A percentile compares a stretch with the other conserved stretches of the same genome.
These are phyloP conservation scores for Pelargonium myrrhifolium DNA, from an alignment of 441 rosid genomes.

Conservation along the genomic window DNA sequence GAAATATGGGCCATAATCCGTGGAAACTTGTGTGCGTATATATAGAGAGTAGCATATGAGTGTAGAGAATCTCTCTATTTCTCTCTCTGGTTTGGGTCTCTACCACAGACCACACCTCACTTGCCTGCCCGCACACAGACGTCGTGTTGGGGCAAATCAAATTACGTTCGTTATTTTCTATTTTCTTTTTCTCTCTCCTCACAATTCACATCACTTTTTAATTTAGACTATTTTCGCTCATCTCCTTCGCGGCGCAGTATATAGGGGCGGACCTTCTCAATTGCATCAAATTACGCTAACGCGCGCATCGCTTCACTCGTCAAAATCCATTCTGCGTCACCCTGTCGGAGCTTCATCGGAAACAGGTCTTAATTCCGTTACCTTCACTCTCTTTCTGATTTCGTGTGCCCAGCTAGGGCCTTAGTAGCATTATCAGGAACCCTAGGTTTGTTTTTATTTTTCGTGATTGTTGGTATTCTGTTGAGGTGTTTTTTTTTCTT, in stretches of 20 bases:
- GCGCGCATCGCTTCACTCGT: slow-evolving; percentile 2
- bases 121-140: background rate
- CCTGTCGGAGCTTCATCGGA: slow-evolving; percentile 2
- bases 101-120: background rate
- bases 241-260: slow-evolving; percentile 11
- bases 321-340: slow-evolving; percentile 5
- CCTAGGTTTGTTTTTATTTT: background rate
- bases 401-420: background rate
- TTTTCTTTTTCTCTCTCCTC: background rate
- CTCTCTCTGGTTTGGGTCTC: background rate
- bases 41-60: background rate
- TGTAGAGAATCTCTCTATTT: background rate
- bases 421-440: background rate
- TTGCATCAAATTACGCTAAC: background rate
- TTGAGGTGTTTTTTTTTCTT: background rate
- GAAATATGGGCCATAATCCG: background rate
- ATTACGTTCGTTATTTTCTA: slow-evolving; percentile 2
- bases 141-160: background rate
- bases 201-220: background rate
- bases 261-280: slow-evolving; percentile 3
- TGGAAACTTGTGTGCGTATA: background rate
- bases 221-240: background rate
- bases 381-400: background rate
- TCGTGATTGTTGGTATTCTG: background rate
- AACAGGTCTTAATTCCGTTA: slow-evolving; percentile 7